phyloP scores from a whole-genome alignment of 2,329 filamentous ascomycete genomes.

The Pleomassaria siparia region DNA sequence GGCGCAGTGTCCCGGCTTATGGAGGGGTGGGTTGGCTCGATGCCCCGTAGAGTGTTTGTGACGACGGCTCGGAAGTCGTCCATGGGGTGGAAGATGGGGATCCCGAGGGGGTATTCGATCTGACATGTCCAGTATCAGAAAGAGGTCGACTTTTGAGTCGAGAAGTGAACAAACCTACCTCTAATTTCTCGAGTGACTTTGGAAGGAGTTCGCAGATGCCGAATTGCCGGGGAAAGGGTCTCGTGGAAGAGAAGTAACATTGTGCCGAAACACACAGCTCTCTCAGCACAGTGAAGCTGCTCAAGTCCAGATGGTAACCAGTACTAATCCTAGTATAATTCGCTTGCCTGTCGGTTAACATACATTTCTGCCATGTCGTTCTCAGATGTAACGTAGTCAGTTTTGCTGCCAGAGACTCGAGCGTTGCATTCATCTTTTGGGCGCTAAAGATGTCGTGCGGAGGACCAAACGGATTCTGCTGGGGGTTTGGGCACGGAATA shows the following conservation, averaged over 20 bases:
- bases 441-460: not conserved
- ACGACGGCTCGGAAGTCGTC: not conserved
- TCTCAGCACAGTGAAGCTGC: not conserved
- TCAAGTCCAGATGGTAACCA: not conserved
- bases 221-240: not conserved
- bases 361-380: not conserved
- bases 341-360: not conserved
- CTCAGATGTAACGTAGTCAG: not conserved
- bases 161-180: not conserved
- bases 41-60: not conserved
- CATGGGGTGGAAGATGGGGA: not conserved
- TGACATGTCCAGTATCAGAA: not conserved
- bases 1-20: not conserved
- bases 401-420: not conserved
- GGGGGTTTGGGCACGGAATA: not conserved
- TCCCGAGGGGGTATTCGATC: not conserved
- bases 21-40: not conserved
- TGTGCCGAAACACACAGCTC: not conserved
- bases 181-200: not conserved
- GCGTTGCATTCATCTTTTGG: not conserved
- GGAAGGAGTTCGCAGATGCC: not conserved
- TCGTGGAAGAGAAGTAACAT: not conserved
- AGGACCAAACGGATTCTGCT: not conserved
- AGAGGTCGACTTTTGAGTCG: not conserved
- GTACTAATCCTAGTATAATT: not conserved